Evolutionary conservation across 345 rosid genomes (phyloP).

Genomic region (Acer saccharum): DNA sequence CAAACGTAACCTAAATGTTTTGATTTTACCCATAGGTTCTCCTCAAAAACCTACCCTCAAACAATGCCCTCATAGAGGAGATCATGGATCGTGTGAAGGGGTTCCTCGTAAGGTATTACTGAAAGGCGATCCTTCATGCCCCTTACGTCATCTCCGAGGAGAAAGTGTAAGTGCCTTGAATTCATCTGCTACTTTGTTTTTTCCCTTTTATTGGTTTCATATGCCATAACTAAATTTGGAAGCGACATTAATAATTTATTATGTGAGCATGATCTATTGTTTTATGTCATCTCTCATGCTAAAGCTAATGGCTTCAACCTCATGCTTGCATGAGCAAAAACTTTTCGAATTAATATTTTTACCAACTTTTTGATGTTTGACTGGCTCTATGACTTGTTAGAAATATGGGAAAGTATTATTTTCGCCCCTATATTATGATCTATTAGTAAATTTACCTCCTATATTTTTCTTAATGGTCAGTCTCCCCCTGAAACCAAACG

Average conservation of each 20-base stretch:
- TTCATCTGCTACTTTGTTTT: neutral
- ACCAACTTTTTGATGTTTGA: neutral
- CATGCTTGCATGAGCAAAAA: neutral
- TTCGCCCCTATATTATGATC: too few species aligned
- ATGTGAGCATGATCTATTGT: neutral
- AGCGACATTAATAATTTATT: neutral
- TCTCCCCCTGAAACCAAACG: too few species aligned
- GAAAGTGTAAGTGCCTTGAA: constrained; percentile 54
- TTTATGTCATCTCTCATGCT: neutral
- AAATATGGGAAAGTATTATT: too few species aligned
- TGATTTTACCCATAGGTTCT: constrained; percentile 54
- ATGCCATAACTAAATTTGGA: neutral
- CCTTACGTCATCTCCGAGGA: constrained; percentile 68
- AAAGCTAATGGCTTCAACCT: neutral
- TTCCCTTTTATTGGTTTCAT: neutral
- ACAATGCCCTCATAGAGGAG: constrained; percentile 79
- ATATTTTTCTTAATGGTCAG: too few species aligned
- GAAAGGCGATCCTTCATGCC: constrained; percentile 81
- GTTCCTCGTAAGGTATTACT: constrained; percentile 77
- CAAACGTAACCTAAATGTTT: too few species aligned
- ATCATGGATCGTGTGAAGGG: constrained; percentile 88
- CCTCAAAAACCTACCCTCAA: constrained; percentile 87
- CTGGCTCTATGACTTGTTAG: neutral
- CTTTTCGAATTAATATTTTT: neutral
- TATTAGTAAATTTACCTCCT: too few species aligned